These are phyloP conservation scores for Alternaria triticina DNA, from an alignment of 2,329 filamentous ascomycete species.

Conservation along the genomic window DNA sequence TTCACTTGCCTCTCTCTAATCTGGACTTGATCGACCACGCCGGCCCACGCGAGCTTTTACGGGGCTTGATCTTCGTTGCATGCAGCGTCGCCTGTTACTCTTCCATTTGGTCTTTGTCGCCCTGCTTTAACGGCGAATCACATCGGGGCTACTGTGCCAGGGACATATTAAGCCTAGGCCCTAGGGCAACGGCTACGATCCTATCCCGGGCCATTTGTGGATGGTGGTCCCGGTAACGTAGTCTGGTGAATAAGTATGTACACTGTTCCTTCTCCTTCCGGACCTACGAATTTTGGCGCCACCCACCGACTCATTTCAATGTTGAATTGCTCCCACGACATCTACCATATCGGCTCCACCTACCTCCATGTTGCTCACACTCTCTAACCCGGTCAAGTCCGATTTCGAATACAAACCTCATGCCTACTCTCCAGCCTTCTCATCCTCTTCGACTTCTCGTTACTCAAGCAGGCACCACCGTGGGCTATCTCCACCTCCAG, in stretches of 20 bases:
- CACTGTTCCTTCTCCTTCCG: slow-evolving; percentile 43
- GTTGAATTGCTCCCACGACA: slow-evolving; percentile 33
- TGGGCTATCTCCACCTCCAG: slow-evolving; percentile 48
- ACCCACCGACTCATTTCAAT: slow-evolving; percentile 43
- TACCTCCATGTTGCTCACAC: slow-evolving; percentile 58
- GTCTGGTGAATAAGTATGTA: slow-evolving; percentile 48
- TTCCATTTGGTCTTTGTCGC: slow-evolving; percentile 37
- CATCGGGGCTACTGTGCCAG: slow-evolving; percentile 36
- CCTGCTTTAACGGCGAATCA: slow-evolving; percentile 47
- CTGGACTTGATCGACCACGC: slow-evolving; percentile 43
- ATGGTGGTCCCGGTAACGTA: slow-evolving; percentile 43
- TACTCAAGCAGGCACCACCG: slow-evolving; percentile 50
- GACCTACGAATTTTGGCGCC: slow-evolving; percentile 36
- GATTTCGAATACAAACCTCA: slow-evolving; percentile 57
- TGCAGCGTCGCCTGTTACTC: slow-evolving; percentile 36
- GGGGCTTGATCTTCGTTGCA: slow-evolving; percentile 45
- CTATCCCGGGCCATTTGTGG: slow-evolving; percentile 40
- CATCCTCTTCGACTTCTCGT: slow-evolving; percentile 48
- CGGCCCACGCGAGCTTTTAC: slow-evolving; percentile 44
- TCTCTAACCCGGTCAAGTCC: slow-evolving; percentile 55
- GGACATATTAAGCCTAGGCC: slow-evolving; percentile 43
- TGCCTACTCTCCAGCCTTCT: slow-evolving; percentile 55
- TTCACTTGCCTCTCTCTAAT: slow-evolving; percentile 36
- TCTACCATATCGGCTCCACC: slow-evolving; percentile 21
- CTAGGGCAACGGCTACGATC: slow-evolving; percentile 43